Percentiles rank a stretch among this genome's conserved stretches.
These are phyloP conservation scores for Claviceps digitariae DNA, from an alignment of 2,329 filamentous ascomycete species.

Conservation along the genomic window DNA sequence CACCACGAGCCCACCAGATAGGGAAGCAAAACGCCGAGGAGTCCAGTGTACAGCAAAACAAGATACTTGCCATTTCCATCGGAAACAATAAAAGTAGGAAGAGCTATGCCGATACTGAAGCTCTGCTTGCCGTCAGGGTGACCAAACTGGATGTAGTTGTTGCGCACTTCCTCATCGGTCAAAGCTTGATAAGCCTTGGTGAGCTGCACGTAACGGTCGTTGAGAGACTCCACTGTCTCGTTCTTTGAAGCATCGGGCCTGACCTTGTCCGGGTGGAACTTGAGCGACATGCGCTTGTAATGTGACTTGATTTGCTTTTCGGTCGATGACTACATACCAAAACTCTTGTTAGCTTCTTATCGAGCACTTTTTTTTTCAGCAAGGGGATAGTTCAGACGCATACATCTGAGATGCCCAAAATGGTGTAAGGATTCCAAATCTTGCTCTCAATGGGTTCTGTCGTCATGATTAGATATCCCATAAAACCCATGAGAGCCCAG, in stretches of 20 bases:
- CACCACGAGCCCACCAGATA: slow-evolving; percentile 96
- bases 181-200: slow-evolving; percentile 97
- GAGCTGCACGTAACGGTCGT: slow-evolving; percentile 81
- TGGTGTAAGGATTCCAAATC: slow-evolving; percentile 95
- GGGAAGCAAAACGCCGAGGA: slow-evolving; percentile 81
- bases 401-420: slow-evolving; percentile 73
- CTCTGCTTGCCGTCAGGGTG: slow-evolving; percentile 98
- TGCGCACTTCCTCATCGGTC: slow-evolving; percentile 92
- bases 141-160: slow-evolving; percentile 92
- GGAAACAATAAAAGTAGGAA: slow-evolving; percentile 83
- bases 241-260: slow-evolving; percentile 75
- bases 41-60: slow-evolving; percentile 71
- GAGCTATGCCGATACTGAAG: slow-evolving; percentile 91
- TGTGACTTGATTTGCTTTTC: slow-evolving; percentile 88
- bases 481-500: slow-evolving; percentile 74
- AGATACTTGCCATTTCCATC: slow-evolving; percentile 95
- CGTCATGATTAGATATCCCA: slow-evolving; percentile 79
- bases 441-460: slow-evolving; percentile 60
- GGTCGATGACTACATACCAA: slow-evolving; percentile 49
- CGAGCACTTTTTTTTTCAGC: background rate
- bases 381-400: background rate
- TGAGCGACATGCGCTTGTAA: slow-evolving; percentile 76
- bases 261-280: slow-evolving; percentile 87
- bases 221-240: slow-evolving; percentile 72
- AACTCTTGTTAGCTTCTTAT: slow-evolving; percentile 12